Conservation (phyloP, 1,139 yeast genomes). For the Oligophagozyma castellii region DNA sequence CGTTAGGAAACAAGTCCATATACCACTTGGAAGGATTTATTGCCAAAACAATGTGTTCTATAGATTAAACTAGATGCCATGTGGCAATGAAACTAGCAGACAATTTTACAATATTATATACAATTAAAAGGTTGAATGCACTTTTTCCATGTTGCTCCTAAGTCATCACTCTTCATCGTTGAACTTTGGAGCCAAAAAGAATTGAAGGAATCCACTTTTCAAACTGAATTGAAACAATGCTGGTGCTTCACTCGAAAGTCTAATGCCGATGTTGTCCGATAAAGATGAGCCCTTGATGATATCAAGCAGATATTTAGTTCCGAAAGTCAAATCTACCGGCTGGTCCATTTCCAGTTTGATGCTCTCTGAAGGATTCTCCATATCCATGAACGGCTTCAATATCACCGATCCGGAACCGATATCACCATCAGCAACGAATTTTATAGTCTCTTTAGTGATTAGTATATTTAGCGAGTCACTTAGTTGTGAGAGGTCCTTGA, state of each 20-base stretch:
- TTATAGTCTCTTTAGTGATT: constrained; percentile 86
- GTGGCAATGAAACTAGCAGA: too few relatives aligned
- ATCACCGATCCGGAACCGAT: constrained; percentile 81
- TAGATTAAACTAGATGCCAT: too few relatives aligned
- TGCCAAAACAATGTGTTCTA: constrained; percentile 58
- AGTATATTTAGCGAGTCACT: constrained; percentile 78
- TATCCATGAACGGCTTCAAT: constrained; percentile 69
- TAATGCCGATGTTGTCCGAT: constrained; percentile 63
- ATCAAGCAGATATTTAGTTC: constrained; percentile 79
- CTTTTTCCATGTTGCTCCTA: too few relatives aligned
- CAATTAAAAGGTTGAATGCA: constrained; percentile 1
- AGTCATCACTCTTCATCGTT: constrained; percentile 74
- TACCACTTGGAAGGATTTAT: constrained; percentile 92
- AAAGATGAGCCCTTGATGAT: constrained; percentile 84
- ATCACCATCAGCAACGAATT: constrained; percentile 85
- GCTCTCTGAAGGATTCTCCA: constrained; percentile 66
- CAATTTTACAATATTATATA: background rate
- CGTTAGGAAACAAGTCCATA: constrained; percentile 77
- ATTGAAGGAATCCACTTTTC: constrained; percentile 87
- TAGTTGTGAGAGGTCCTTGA: constrained; percentile 74
- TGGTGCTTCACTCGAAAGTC: constrained; percentile 84
- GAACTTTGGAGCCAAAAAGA: constrained; percentile 94
- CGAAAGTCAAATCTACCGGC: constrained; percentile 83
- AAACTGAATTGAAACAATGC: constrained; percentile 87
- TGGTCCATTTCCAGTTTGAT: constrained; percentile 67